These are phyloP conservation scores for Tardiomyces depauwii DNA, from an alignment of 1,139 yeast genomes.

Conservation along the genomic window DNA sequence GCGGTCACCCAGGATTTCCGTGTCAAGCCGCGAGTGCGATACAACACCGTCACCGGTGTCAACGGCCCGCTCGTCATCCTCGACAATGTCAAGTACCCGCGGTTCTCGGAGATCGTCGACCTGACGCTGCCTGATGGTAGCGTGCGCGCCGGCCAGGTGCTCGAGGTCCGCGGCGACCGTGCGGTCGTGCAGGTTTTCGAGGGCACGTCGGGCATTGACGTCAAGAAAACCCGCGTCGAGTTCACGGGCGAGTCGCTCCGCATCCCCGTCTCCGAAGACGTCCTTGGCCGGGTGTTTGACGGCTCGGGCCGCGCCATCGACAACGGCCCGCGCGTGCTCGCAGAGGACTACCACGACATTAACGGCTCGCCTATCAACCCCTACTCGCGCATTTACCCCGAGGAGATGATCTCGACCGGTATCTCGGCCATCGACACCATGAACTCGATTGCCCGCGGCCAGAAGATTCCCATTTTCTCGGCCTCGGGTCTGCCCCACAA, in stretches of 20 bases:
- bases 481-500: conserved; percentile 99
- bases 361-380: conserved; percentile 99
- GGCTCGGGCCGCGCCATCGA: conserved; percentile 99
- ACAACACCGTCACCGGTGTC: conserved; percentile 95
- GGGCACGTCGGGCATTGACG: conserved; percentile 97
- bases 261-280: conserved; percentile 93
- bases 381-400: conserved; percentile 95
- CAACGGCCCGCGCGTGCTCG: conserved; percentile 95
- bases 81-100: conserved; percentile 93
- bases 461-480: conserved; percentile 95
- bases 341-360: conserved; percentile 95
- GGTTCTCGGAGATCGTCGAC: conserved; percentile 92
- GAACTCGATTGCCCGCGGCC: conserved; percentile 99
- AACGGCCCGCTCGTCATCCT: conserved; percentile 96
- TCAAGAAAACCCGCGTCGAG: conserved; percentile 92
- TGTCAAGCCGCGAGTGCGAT: conserved; percentile 79
- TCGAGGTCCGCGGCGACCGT: conserved; percentile 93
- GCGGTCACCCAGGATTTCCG: conserved; percentile 89
- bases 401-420: conserved; percentile 99
- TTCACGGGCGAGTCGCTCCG: conserved; percentile 91
- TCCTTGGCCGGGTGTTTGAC: conserved; percentile 94
- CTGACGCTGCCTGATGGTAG: conserved; percentile 94
- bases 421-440: conserved; percentile 96
- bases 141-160: conserved; percentile 90
- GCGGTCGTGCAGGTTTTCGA: conserved; percentile 98